phyloP scores from a whole-genome alignment of 495 filamentous ascomycete genomes.

The Echria macrotheca region DNA sequence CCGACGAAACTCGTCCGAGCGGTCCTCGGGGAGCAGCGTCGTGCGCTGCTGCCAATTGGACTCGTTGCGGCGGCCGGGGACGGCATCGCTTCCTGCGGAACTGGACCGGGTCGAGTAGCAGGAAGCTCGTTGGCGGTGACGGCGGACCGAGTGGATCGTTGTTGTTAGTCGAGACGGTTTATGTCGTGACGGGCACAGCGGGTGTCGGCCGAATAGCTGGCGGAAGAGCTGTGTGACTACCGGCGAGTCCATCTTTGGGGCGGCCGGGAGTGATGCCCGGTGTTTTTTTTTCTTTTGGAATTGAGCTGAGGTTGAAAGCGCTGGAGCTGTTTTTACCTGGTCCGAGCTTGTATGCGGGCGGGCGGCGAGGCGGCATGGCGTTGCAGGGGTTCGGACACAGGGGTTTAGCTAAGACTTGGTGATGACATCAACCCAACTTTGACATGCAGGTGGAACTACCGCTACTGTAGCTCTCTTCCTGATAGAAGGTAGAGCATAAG shows the following conservation, averaged over 20 bases:
- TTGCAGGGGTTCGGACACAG: constrained; percentile 1
- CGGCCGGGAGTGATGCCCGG: no score
- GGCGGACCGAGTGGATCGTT: constrained; percentile 34
- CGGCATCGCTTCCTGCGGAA: constrained; percentile 24
- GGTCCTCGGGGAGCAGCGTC: constrained; percentile 64
- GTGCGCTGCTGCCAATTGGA: constrained; percentile 77
- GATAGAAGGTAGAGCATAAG: no score
- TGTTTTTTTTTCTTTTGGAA: no score
- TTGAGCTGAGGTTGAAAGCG: no score
- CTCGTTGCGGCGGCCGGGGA: constrained; percentile 30
- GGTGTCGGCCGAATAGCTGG: constrained; percentile 74
- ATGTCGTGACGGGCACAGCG: constrained; percentile 57
- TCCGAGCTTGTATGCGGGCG: constrained; percentile 31
- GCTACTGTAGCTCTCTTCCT: no score
- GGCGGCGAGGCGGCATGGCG: background rate
- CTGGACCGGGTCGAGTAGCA: constrained; percentile 23
- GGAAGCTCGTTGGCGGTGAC: constrained; percentile 22
- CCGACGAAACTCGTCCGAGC: constrained; percentile 66
- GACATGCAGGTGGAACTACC: no score
- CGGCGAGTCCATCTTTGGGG: constrained; percentile 70
- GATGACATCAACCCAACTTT: no score
- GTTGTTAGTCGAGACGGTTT: constrained; percentile 39
- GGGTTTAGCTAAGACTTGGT: constrained; percentile 7
- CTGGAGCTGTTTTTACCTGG: constrained; percentile 22
- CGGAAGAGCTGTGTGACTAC: constrained; percentile 72